phyloP scores from a whole-genome alignment of 129 eudicot genomes.

The Artemisia argyi region DNA sequence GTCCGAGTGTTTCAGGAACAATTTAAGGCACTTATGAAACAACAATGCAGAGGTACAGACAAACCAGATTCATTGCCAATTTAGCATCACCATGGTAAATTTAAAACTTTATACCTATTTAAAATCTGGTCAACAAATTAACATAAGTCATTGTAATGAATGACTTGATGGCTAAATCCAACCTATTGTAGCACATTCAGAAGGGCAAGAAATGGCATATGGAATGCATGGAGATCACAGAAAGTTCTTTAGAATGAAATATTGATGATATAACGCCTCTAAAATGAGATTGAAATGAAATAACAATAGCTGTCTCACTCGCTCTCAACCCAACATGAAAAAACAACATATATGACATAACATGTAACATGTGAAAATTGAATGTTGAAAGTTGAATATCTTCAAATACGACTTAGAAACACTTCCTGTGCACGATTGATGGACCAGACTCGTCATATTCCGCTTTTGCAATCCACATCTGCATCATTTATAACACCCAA shows the following conservation, averaged over 20 bases:
- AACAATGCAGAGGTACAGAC: not conserved
- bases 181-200: not conserved
- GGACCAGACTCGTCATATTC: constrained; percentile 84
- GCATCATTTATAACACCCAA: constrained; percentile 25
- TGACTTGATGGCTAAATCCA: not conserved
- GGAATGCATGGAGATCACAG: constrained; percentile 3
- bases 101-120: no score
- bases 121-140: no score
- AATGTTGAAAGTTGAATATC: constrained; percentile 25
- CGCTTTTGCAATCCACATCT: constrained; percentile 91
- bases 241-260: not conserved
- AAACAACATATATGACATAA: constrained; percentile 29
- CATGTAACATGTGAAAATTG: constrained; percentile 29
- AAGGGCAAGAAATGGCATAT: not conserved
- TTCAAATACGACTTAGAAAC: constrained; percentile 43
- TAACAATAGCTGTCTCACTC: constrained; percentile 39
- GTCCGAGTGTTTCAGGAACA: not conserved
- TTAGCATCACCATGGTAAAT: no score
- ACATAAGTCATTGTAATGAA: not conserved
- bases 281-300: constrained; percentile 24
- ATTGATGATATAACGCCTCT: constrained; percentile 9
- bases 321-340: constrained; percentile 41
- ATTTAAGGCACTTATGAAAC: not conserved
- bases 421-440: constrained; percentile 76
- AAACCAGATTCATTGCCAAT: no score